These are phyloP conservation scores for Cyanidiococcus yangmingshanensis DNA, from an alignment of 23 red algal genomes.

Conservation along the genomic window DNA sequence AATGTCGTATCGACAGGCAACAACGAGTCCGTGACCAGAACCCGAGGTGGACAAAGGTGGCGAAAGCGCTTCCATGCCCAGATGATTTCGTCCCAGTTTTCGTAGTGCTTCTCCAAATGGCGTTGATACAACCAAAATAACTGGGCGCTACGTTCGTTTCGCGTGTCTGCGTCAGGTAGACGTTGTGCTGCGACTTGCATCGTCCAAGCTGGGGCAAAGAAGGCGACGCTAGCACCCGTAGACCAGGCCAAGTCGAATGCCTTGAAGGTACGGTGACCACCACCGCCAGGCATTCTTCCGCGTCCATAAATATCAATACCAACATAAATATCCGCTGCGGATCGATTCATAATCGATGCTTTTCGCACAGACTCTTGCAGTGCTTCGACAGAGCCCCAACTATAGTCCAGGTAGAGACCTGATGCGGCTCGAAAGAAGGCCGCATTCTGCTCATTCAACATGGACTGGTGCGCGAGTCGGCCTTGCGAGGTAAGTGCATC, in stretches of 20 bases:
- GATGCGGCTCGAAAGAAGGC: conserved; percentile 51
- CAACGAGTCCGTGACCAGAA: conserved; percentile 2
- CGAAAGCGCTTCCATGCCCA: conserved; percentile 3
- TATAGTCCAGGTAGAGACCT: conserved; percentile 47
- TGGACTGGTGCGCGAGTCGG: conserved; percentile 33
- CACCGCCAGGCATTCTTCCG: conserved; percentile 65
- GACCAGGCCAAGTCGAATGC: conserved; percentile 42
- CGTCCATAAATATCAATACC: conserved; percentile 77
- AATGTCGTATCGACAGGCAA: conserved; percentile 6
- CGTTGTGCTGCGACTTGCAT: conserved; percentile 20
- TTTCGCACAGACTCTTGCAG: conserved; percentile 35
- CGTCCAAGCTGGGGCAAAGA: conserved; percentile 78
- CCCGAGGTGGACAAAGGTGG: not conserved
- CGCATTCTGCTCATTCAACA: conserved; percentile 60
- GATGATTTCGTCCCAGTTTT: not conserved
- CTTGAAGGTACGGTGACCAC: conserved; percentile 56
- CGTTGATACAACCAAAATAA: conserved; percentile 5
- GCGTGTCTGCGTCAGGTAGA: not conserved
- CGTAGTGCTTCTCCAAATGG: not conserved
- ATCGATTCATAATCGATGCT: conserved; percentile 19
- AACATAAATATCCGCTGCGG: conserved; percentile 50
- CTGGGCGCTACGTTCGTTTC: not conserved
- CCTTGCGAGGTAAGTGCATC: conserved; percentile 59
- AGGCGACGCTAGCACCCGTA: conserved; percentile 47
- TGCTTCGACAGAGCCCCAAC: conserved; percentile 42